A percentile compares a stretch with the other conserved stretches of the same genome.
Evolutionary conservation across 1,284 basidiomycete genomes (phyloP).

Genomic region (Afroboletus lepidellus): DNA sequence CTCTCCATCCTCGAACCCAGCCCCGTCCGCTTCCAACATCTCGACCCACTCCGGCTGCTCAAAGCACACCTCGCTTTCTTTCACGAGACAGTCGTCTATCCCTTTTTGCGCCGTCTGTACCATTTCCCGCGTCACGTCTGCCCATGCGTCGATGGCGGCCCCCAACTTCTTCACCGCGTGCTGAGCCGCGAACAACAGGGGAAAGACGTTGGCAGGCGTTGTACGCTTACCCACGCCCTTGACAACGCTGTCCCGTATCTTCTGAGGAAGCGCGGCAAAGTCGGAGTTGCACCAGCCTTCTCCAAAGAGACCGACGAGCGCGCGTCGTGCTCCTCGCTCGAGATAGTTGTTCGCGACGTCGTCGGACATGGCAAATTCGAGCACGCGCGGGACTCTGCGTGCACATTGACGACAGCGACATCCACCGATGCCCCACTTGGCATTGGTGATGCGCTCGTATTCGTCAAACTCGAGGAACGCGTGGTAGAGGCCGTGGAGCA

Average conservation of each 20-base stretch:
- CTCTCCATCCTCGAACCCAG: constrained; percentile 72
- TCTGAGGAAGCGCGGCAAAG: constrained; percentile 67
- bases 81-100: constrained; percentile 62
- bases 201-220: constrained; percentile 61
- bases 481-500: constrained; percentile 86
- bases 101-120: constrained; percentile 55
- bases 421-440: constrained; percentile 74
- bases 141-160: constrained; percentile 63
- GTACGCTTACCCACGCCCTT: constrained; percentile 70
- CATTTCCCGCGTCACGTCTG: constrained; percentile 63
- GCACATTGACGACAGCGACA: constrained; percentile 83
- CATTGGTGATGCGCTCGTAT: constrained; percentile 66
- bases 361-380: constrained; percentile 72
- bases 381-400: constrained; percentile 72
- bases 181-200: constrained; percentile 66
- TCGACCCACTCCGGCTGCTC: constrained; percentile 67
- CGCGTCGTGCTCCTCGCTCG: constrained; percentile 67
- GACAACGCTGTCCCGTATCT: constrained; percentile 65
- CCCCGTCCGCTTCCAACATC: constrained; percentile 67
- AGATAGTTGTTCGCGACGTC: constrained; percentile 77
- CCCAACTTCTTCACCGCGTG: constrained; percentile 57
- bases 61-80: constrained; percentile 62
- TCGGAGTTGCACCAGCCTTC: constrained; percentile 84
- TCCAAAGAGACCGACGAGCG: constrained; percentile 78
- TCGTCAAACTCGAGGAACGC: constrained; percentile 76